Conservation (phyloP, 805 yeast species). For the Kodamaea lidongshanica region DNA sequence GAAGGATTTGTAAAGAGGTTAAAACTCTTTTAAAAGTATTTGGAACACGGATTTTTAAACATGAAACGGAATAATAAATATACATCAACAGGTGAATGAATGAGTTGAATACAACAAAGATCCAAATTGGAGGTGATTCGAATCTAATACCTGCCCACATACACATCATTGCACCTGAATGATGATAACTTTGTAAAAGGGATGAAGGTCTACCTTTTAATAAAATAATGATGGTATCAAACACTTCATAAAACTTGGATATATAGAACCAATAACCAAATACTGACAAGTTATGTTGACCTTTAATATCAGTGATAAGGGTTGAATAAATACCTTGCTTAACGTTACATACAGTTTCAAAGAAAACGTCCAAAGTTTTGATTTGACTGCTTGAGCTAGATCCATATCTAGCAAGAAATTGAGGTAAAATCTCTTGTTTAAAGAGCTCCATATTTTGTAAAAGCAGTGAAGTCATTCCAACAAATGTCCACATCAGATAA, state of each 20-base stretch:
- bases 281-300: conserved; percentile 38
- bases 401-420: conserved; percentile 5
- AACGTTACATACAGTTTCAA: conserved; percentile 57
- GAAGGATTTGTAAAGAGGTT: conserved; percentile 63
- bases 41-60: conserved; percentile 56
- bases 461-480: conserved; percentile 56
- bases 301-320: conserved; percentile 13
- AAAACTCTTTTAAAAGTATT: conserved; percentile 48
- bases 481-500: conserved; percentile 66
- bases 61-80: conserved; percentile 57
- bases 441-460: conserved; percentile 29
- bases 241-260: conserved; percentile 65
- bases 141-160: conserved; percentile 76
- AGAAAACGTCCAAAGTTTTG: conserved; percentile 38
- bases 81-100: conserved; percentile 73
- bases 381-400: too few relatives aligned
- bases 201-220: conserved; percentile 64
- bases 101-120: conserved; percentile 74
- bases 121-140: conserved; percentile 73
- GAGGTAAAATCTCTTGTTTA: conserved; percentile 12
- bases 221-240: conserved; percentile 62
- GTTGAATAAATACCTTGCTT: conserved; percentile 52
- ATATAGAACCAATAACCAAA: conserved; percentile 64
- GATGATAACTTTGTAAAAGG: conserved; percentile 67
- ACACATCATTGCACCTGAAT: conserved; percentile 73